A percentile compares a stretch with the other conserved stretches of the same genome.
Conservation (phyloP, 139 green algal genomes). For the Haematococcus lacustris region DNA sequence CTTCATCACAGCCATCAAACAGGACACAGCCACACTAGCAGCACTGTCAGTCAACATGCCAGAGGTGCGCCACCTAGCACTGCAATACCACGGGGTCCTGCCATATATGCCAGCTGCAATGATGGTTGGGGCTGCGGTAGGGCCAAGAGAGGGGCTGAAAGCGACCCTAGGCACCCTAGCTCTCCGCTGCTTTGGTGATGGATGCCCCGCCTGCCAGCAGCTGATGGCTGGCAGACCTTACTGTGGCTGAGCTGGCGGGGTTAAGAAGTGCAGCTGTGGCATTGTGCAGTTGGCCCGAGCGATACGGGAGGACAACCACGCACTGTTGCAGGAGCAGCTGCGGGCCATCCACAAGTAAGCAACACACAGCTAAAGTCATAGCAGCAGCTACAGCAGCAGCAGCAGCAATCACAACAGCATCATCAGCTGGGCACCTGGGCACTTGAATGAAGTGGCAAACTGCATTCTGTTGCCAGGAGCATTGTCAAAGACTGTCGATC, state of each 20-base stretch:
- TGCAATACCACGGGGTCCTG: too few species aligned
- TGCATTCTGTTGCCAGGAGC: too few species aligned
- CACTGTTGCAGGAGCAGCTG: conserved; percentile 21
- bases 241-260: too few species aligned
- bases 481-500: too few species aligned
- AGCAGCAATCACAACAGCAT: background rate
- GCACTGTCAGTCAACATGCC: background rate
- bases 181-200: background rate
- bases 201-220: background rate
- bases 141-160: background rate
- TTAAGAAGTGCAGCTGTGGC: too few species aligned
- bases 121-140: background rate
- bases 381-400: background rate
- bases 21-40: background rate
- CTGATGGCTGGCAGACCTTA: too few species aligned
- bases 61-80: too few species aligned
- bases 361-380: background rate
- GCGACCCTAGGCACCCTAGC: background rate
- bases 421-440: background rate
- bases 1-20: background rate
- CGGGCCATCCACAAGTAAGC: conserved; percentile 15
- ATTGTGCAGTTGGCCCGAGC: conserved; percentile 15
- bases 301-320: conserved; percentile 23
- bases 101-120: background rate
- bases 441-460: too few species aligned